phyloP scores from a whole-genome alignment of 2,329 filamentous ascomycete species.

The Sporothrix brasiliensis region DNA sequence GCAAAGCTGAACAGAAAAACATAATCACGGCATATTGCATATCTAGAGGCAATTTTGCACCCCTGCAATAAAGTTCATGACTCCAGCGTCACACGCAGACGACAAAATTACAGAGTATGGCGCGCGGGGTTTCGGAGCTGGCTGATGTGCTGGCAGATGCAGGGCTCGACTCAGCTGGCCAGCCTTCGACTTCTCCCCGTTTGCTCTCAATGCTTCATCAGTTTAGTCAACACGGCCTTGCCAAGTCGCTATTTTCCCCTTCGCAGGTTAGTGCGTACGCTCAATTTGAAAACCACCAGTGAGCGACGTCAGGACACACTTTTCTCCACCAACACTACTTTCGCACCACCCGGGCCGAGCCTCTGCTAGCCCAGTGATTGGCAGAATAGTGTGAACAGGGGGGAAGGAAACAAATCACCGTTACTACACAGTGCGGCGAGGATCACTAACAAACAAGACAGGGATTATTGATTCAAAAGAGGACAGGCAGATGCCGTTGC shows the following conservation, averaged over 20 bases:
- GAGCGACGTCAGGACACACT: background rate
- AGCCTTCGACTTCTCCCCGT: background rate
- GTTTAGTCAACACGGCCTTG: background rate
- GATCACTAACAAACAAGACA: background rate
- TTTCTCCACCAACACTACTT: constrained; percentile 3
- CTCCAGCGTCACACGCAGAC: background rate
- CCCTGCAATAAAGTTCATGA: constrained; percentile 16
- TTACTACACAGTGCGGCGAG: background rate
- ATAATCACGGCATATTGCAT: constrained; percentile 7
- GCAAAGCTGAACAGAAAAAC: background rate
- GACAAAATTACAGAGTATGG: no score
- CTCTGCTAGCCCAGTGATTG: constrained; percentile 1
- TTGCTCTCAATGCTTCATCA: background rate
- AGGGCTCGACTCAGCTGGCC: background rate
- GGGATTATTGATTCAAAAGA: background rate
- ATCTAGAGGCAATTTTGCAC: background rate
- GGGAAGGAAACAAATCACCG: background rate
- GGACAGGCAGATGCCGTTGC: no score
- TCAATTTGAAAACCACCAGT: background rate
- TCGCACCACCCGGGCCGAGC: constrained; percentile 6
- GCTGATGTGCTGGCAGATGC: background rate
- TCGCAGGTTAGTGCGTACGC: background rate
- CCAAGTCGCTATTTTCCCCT: background rate
- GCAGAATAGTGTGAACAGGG: constrained; percentile 1
- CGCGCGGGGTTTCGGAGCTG: background rate